Conservation (phyloP, 2,329 filamentous ascomycete species). For the Paracoccidioides lutzii region DNA sequence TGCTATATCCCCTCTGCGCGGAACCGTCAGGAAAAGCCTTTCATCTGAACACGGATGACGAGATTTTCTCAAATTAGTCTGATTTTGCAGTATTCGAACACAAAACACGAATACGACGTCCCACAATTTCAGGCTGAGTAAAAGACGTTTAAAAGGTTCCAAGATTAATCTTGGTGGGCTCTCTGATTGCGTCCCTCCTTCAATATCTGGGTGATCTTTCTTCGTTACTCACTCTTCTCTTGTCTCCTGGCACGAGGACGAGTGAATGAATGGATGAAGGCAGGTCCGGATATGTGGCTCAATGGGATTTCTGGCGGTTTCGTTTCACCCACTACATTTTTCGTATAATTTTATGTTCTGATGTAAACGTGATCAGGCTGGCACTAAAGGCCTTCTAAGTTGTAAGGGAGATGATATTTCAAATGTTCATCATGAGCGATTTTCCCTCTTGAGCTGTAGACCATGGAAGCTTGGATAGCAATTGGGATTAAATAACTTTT, state of each 20-base stretch:
- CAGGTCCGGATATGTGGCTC: neutral
- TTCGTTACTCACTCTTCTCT: neutral
- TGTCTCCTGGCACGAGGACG: neutral
- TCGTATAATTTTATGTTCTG: neutral
- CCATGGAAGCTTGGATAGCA: neutral
- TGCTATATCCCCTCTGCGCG: neutral
- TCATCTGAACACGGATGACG: neutral
- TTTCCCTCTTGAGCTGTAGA: neutral
- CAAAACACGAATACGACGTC: neutral
- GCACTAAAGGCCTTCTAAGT: neutral
- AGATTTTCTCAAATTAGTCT: neutral
- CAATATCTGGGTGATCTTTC: neutral
- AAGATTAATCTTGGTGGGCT: conserved; percentile 9
- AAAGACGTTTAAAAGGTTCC: conserved; percentile 6
- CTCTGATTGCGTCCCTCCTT: conserved; percentile 11
- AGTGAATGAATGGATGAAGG: neutral
- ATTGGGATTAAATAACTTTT: neutral
- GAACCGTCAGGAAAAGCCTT: neutral
- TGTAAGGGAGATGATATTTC: neutral
- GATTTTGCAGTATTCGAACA: neutral
- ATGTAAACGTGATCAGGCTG: neutral
- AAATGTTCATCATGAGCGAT: neutral
- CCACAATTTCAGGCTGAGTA: neutral
- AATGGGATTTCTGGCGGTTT: conserved; percentile 13
- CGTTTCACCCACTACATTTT: conserved; percentile 18